Evolutionary conservation across 306 rosid species (phyloP), one percentile per base, ranked within the genome.

Genomic region (Citrullus amarus): DNA sequence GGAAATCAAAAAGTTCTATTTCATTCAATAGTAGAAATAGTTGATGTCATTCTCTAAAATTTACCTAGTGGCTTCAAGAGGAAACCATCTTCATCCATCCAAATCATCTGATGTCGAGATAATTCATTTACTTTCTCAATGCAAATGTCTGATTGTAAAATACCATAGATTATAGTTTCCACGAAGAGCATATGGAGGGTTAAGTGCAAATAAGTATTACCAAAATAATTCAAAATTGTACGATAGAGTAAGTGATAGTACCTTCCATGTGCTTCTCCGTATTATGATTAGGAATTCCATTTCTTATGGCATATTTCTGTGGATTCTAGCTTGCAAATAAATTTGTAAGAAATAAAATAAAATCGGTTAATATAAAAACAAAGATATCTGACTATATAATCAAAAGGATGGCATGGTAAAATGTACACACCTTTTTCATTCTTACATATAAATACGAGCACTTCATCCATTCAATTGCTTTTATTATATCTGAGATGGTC

Each of bases 71-170:
- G 95, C 85, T 90, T 91, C 86, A 94, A 87, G 80, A 94, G 93
- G 82, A 92, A 94, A 82, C 98, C 95, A 84, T 94, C 98, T 85
- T 90, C 97, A 78, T 94, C 98, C 68, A 91, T 85, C 98, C 95
- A 89, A 85, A 92, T 87, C 95, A 94, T 74, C 82, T 90, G 91
- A 85, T 86, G 86, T 70, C 25, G 88, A 9, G 98, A 88, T 78
- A 94, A 88, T 81, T 94, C 98, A 5, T 91, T 90, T 53, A 92
- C 92, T 85, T 92, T 90, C 88, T 88, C 85, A 74, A 94, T 82
- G 77, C 97, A 92, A 77, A 92, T 83, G 65, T 91, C 98, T 94
- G 91, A 75, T 38, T 54, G 28, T 83, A 73, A 15, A 68, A 81
- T 66, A 80, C 53, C 60, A 62, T 79, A 18, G 38, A 75, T 75